These are phyloP conservation scores for Tuctoria greenei DNA, from an alignment of 176 grass and related monocot genomes.

Conservation along the genomic window DNA sequence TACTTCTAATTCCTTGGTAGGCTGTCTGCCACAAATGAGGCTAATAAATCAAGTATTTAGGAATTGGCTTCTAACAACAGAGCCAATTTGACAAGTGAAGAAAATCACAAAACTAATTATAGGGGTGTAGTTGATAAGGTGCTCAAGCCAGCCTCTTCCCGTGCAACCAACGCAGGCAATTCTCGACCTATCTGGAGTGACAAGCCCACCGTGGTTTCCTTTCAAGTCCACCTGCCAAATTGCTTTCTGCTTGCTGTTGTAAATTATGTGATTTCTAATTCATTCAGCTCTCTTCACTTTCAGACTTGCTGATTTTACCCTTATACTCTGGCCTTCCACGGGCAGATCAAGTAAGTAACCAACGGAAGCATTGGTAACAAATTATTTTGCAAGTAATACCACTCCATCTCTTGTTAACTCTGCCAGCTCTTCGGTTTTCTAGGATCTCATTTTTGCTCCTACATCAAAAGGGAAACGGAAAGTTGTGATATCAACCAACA, in stretches of 20 bases:
- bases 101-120: not conserved
- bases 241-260: not conserved
- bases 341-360: constrained; percentile 67
- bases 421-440: constrained; percentile 34
- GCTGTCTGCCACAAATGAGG: not conserved
- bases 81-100: constrained; percentile 13
- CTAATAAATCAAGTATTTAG: not conserved
- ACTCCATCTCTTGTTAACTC: constrained; percentile 19
- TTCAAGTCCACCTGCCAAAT: constrained; percentile 4
- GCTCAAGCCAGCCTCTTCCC: not conserved
- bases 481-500: constrained; percentile 98
- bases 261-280: constrained; percentile 34
- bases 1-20: not conserved
- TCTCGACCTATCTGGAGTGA: not conserved
- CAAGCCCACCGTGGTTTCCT: not conserved
- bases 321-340: constrained; percentile 88
- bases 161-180: not conserved
- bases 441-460: constrained; percentile 91
- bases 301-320: constrained; percentile 87
- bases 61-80: not conserved
- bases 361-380: constrained; percentile 11
- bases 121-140: not conserved
- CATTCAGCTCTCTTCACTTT: constrained; percentile 37
- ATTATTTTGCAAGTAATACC: not conserved
- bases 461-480: constrained; percentile 88